Percentiles rank a stretch among this genome's conserved stretches.
Conservation (phyloP, 345 rosid species). For the Eucalyptus tenuipes region DNA sequence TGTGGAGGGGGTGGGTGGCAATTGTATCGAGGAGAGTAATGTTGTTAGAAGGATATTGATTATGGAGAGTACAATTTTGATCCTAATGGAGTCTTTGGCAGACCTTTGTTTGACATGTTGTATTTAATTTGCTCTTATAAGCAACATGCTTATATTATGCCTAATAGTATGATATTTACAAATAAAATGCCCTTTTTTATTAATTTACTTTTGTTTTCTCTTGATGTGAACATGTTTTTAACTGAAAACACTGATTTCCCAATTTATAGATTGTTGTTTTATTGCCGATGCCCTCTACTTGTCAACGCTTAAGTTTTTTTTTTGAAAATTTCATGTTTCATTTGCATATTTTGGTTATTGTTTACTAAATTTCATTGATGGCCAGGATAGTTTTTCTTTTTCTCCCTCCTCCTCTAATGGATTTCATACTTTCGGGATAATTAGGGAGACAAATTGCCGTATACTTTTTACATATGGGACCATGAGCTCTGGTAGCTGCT, state of each 20-base stretch:
- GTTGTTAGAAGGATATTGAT: background rate
- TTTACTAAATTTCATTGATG: background rate
- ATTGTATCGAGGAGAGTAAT: background rate
- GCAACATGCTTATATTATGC: background rate
- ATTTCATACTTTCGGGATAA: background rate
- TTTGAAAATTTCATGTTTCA: background rate
- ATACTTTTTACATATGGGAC: conserved; percentile 73
- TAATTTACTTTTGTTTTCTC: no score
- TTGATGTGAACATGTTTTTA: no score
- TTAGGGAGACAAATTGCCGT: conserved; percentile 85
- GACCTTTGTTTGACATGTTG: background rate
- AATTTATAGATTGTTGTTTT: no score
- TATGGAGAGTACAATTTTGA: background rate
- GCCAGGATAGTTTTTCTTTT: background rate
- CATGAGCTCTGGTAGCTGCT: conserved; percentile 12
- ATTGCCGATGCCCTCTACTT: no score
- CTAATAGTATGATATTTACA: background rate
- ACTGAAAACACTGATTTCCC: no score
- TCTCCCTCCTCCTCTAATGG: background rate
- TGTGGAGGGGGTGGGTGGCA: background rate
- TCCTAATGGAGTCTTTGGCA: background rate
- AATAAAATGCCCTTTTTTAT: background rate
- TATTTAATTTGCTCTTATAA: background rate
- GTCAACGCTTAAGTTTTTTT: no score
- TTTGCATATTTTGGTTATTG: background rate